phyloP scores from a whole-genome alignment of 1,139 yeast genomes.

The Candida gigantensis region DNA sequence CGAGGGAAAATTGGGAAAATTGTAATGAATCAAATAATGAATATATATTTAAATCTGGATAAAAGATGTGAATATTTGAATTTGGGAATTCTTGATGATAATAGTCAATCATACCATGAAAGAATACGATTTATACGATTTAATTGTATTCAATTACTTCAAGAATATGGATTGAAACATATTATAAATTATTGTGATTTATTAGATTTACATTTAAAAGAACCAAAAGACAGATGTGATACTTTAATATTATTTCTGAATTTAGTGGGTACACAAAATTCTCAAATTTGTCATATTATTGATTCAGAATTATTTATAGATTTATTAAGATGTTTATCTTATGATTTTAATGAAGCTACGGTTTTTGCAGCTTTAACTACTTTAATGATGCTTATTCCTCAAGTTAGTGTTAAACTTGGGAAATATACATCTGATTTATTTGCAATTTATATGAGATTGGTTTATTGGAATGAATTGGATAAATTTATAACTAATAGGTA shows the following conservation, averaged over 20 bases:
- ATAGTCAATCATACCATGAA: slow-evolving; percentile 43
- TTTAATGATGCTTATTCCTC: slow-evolving; percentile 58
- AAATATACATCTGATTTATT: slow-evolving; percentile 44
- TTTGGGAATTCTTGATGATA: slow-evolving; percentile 23
- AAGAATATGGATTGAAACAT: slow-evolving; percentile 38
- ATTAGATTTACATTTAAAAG: slow-evolving; percentile 32
- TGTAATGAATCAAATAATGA: slow-evolving; percentile 32
- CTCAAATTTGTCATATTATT: slow-evolving; percentile 33
- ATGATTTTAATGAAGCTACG: slow-evolving; percentile 46
- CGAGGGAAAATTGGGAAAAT: slow-evolving; percentile 24
- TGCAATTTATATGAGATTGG: slow-evolving; percentile 46
- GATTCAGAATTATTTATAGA: slow-evolving; percentile 42
- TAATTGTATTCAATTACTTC: slow-evolving; percentile 43
- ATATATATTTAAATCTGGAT: slow-evolving; percentile 26
- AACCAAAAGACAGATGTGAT: slow-evolving; percentile 33
- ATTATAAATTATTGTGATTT: slow-evolving; percentile 34
- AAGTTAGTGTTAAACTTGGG: slow-evolving; percentile 39
- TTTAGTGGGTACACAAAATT: slow-evolving; percentile 28
- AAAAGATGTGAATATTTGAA: slow-evolving; percentile 20
- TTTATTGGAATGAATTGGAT: slow-evolving; percentile 29
- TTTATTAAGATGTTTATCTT: slow-evolving; percentile 42
- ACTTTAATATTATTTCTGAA: slow-evolving; percentile 35
- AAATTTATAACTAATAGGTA: slow-evolving; percentile 15
- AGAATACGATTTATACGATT: slow-evolving; percentile 48
- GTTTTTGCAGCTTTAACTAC: slow-evolving; percentile 45